Evolutionary conservation across 495 filamentous ascomycete species (phyloP).

Genomic region (Penicillium silybi): DNA sequence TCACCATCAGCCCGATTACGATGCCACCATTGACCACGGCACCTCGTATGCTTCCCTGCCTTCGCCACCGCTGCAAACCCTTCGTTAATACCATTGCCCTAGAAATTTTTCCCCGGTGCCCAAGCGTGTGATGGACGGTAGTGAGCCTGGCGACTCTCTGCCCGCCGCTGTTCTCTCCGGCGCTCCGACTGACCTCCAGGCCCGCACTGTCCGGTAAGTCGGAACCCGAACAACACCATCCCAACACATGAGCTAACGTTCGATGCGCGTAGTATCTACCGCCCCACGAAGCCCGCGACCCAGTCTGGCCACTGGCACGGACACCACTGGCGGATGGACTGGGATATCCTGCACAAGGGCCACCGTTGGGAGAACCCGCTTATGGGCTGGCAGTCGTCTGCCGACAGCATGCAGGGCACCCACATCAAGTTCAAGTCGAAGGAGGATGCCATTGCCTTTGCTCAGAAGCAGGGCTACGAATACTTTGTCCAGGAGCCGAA

Average conservation of each 20-base stretch:
- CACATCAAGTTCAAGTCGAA: conserved; percentile 85
- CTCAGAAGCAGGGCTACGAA: conserved; percentile 98
- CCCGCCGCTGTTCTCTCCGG: conserved; percentile 86
- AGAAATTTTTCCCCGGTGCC: conserved; percentile 89
- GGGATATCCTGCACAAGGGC: conserved; percentile 83
- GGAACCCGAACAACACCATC: neutral
- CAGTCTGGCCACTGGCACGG: conserved; percentile 84
- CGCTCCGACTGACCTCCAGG: conserved; percentile 88
- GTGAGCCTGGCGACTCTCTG: conserved; percentile 69
- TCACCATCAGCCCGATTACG: conserved; percentile 74
- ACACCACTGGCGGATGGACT: conserved; percentile 96
- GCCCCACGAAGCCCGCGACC: conserved; percentile 83
- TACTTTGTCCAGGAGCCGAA: conserved; percentile 99
- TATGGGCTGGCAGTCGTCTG: conserved; percentile 98
- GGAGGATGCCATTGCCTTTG: conserved; percentile 92
- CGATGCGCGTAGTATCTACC: conserved; percentile 66
- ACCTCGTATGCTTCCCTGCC: conserved; percentile 62
- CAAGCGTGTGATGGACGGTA: conserved; percentile 82
- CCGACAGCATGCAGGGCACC: conserved; percentile 88
- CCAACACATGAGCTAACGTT: conserved; percentile 13
- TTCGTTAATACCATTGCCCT: conserved; percentile 20
- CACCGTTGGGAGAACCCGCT: conserved; percentile 97
- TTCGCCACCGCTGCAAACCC: conserved; percentile 1
- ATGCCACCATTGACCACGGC: conserved; percentile 69
- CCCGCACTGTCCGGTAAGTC: conserved; percentile 81